Evolutionary conservation across 208 protist species (phyloP), one percentile per base, ranked within the genome.

Genomic region (Leishmania lainsoni): DNA sequence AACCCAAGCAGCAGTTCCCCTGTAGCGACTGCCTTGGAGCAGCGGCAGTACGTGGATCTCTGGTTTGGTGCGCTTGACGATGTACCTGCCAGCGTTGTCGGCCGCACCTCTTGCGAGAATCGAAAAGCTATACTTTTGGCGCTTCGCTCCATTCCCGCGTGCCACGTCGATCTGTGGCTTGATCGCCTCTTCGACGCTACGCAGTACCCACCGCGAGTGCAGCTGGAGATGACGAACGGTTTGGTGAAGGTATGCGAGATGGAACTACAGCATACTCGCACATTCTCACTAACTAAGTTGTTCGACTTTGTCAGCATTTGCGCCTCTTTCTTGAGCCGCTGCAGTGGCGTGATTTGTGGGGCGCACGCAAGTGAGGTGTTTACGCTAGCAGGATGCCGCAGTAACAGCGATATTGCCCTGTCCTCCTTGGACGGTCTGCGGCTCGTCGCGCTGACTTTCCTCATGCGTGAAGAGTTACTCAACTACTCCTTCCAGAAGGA

Each of bases 401-500:
- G 89, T 83, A 74, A 76, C 42, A 74, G 77, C 58, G 78, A 81
- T 8, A 92, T 97, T 61, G 92, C 92, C n/a, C 86, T 93, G 32
- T 89, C 84, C 32, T 84, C 90, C 39, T 65, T 96, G n/a, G 90
- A 91, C 56, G 91, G 91, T 6, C 81, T 96, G 63, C 87, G 90
- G 58, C 87, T 93, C 56, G 85, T 96, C 77, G 91, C 91, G 14
- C 86, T 95, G 49, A 93, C 81, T 32, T 97, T 95, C 65, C 81
- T 96, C 35, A 91, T 91, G 81, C 88, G 90, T 35, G 92, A 96
- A 76, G 92, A 96, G 78, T 79, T 95, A 76, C 84, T 92, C 48
- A 94, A 95, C 83, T 95, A 95, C 79, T 94, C 91, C 6, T 96
- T 96, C 80, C 94, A 97, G 81, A 95, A 96, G 80, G 90, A 95